phyloP scores from a whole-genome alignment of 768 basidiomycete genomes.

The Brasilioporus rufonigricans region DNA sequence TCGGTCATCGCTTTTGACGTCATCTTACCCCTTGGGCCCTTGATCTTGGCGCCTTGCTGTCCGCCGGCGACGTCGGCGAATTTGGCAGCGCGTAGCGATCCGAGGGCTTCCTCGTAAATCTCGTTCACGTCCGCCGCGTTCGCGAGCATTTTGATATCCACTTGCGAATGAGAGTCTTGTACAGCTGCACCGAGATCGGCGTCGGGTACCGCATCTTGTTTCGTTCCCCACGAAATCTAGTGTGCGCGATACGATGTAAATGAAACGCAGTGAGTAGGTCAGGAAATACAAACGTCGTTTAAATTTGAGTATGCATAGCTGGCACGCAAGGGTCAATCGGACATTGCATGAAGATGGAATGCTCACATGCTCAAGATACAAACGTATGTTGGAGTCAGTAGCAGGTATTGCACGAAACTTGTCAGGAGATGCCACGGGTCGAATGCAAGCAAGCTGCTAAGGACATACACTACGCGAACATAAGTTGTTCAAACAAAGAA shows the following conservation, averaged over 20 bases:
- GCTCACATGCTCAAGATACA: constrained; percentile 73
- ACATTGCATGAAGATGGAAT: neutral
- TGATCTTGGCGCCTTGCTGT: constrained; percentile 3
- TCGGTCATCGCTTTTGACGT: constrained; percentile 33
- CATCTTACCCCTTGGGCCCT: constrained; percentile 5
- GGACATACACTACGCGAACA: constrained; percentile 57
- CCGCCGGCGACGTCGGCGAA: constrained; percentile 28
- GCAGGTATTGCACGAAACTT: constrained; percentile 83
- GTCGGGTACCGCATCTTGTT: constrained; percentile 73
- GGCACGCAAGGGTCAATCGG: constrained; percentile 25
- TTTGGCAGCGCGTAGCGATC: constrained; percentile 62
- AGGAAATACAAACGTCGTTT: constrained; percentile 57
- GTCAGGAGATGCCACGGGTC: constrained; percentile 98
- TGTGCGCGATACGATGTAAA: neutral
- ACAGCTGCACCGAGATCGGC: constrained; percentile 82
- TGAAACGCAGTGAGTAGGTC: constrained; percentile 10
- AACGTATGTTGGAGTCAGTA: constrained; percentile 81
- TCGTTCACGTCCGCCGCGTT: constrained; percentile 80
- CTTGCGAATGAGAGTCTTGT: constrained; percentile 76
- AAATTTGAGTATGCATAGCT: constrained; percentile 87
- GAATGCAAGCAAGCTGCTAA: constrained; percentile 77
- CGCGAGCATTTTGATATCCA: constrained; percentile 84
- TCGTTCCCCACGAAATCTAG: constrained; percentile 95
- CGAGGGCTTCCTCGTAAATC: constrained; percentile 81
- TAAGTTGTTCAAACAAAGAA: neutral